These are phyloP conservation scores for Stipa capillata DNA, from an alignment of 176 grass and related monocot species.

Conservation along the genomic window DNA sequence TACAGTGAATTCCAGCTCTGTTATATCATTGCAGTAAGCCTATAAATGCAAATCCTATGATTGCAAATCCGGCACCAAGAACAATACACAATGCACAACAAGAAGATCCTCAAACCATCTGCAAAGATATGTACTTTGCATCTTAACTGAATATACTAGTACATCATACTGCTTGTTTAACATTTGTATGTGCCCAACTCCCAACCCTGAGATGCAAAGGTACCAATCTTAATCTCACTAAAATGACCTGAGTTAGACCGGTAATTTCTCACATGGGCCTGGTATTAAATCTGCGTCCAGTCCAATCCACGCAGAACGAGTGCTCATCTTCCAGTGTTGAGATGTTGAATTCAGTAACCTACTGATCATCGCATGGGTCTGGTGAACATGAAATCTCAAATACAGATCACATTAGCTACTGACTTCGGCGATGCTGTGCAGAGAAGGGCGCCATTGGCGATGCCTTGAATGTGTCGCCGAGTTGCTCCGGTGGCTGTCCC, in stretches of 20 bases:
- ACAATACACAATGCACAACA: not conserved
- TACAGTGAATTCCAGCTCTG: conserved; percentile 8
- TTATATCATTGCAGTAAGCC: not conserved
- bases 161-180: not conserved
- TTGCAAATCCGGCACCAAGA: not conserved
- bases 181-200: not conserved
- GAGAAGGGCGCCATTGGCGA: conserved; percentile 73
- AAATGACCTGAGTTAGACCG: conserved; percentile 17
- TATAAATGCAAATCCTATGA: conserved; percentile 11
- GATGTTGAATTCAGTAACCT: not conserved
- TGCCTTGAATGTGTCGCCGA: conserved; percentile 3
- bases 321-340: not conserved
- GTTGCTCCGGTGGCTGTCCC: conserved; percentile 24
- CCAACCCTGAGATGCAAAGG: not conserved
- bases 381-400: not conserved
- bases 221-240: conserved; percentile 8
- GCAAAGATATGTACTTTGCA: conserved; percentile 14
- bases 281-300: too few relatives aligned
- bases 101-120: too few relatives aligned
- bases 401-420: conserved; percentile 14
- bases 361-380: too few relatives aligned
- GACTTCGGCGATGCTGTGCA: conserved; percentile 73
- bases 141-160: conserved; percentile 17
- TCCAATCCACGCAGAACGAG: too few relatives aligned
- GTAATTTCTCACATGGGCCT: too few relatives aligned